These are phyloP conservation scores for Flammula alnicola DNA, from an alignment of 1,284 basidiomycete species.

Conservation along the genomic window DNA sequence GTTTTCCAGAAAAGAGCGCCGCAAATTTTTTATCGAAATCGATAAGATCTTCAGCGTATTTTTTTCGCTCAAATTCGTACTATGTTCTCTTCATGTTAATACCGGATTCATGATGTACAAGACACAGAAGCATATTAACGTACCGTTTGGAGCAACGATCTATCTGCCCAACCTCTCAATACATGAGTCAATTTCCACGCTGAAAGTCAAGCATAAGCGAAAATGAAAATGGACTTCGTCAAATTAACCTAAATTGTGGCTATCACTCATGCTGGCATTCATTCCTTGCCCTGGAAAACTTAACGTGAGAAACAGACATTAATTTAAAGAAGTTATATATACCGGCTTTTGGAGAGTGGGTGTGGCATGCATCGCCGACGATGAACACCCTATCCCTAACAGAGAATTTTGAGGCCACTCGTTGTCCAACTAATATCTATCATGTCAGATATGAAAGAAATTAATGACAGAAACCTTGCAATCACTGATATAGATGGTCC, in stretches of 20 bases:
- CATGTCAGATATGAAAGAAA: slow-evolving; percentile 2
- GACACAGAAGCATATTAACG: too few relatives aligned
- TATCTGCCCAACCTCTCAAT: slow-evolving; percentile 69
- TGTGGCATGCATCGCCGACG: slow-evolving; percentile 83
- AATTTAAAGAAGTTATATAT: too few relatives aligned
- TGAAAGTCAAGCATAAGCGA: slow-evolving; percentile 25
- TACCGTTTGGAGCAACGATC: slow-evolving; percentile 73
- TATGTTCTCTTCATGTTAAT: too few relatives aligned
- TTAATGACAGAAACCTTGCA: slow-evolving; percentile 9
- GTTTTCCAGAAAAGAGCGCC: slow-evolving; percentile 78
- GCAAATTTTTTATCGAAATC: slow-evolving; percentile 80
- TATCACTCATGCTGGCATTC: slow-evolving; percentile 86
- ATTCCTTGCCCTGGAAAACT: slow-evolving; percentile 59
- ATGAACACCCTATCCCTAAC: slow-evolving; percentile 78
- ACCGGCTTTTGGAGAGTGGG: slow-evolving; percentile 83
- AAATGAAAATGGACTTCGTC: neutral
- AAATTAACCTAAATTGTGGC: slow-evolving; percentile 69
- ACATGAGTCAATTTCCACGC: slow-evolving; percentile 82
- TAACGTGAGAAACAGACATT: neutral
- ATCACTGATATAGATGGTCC: slow-evolving; percentile 76
- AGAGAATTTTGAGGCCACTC: slow-evolving; percentile 74
- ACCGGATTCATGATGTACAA: too few relatives aligned
- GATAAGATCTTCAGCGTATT: slow-evolving; percentile 83
- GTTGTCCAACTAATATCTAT: slow-evolving; percentile 60
- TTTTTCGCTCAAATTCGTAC: slow-evolving; percentile 75